Base-by-base conservation (phyloP, 2,329 filamentous ascomycete genomes). In the Tolypocladium pustulatum region DNA sequence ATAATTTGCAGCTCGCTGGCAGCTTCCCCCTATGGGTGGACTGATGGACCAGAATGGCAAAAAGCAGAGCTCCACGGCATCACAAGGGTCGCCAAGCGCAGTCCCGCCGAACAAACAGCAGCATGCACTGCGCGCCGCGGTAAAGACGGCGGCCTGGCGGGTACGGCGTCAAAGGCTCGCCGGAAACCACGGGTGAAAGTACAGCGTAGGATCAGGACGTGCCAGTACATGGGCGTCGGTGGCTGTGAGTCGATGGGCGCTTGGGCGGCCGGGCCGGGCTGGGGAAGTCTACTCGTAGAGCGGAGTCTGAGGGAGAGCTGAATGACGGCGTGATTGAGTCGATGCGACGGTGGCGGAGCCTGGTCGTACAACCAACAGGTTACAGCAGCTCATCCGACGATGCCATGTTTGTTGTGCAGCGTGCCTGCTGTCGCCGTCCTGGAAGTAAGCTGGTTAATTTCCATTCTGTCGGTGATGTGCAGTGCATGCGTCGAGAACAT, bases 291-390 rank as follows among this genome's bases (percentile, higher is more conserved):
- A 46, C 32, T n/a, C n/a, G n/a, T n/a, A n/a, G 25, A 57, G 49
- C 52, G 52, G 57, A 34, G 20, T 51, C 34, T 37, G 54, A 57
- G 46, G 46, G 36, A 52, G 52, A 55, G 58, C 25, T 34, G 56
- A 60, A 58, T 32, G 53, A 25, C 59, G 59, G 58, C 37, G 30
- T 46, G 38, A 61, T 55, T 59, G 54, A 34, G 41, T 46, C 41
- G 60, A 60, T 64, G 60, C 62, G 61, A 64, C 60, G 61, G 62
- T 60, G 61, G 62, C 61, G 62, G 57, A 60, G 54, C 55, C 30
- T 38, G 53, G 34, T 17, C 49, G 37, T 41, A 43, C 58, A 56
- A 57, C 58, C 61, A 59, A 51, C 49, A 43, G 55, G 38, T 41
- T 41, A 41, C 38, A 41, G 2, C 38, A n/a, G 38, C 9, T 54